Conservation (phyloP, 257 asterid genomes). For the Ophiorrhiza pumila region DNA sequence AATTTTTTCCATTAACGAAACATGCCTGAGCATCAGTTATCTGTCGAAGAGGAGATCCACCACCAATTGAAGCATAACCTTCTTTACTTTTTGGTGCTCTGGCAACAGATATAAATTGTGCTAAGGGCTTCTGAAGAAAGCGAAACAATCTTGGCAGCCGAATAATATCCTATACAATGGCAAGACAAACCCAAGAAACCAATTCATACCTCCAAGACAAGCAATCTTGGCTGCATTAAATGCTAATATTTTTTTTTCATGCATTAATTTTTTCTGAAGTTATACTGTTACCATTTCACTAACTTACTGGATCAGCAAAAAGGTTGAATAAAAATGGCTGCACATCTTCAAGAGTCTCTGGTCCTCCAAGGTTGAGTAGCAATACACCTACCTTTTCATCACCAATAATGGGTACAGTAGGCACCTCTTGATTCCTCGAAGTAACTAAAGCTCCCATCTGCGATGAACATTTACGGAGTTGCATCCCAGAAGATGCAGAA, state of each 20-base stretch:
- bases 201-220: conserved; percentile 9
- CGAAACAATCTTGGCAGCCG: conserved; percentile 92
- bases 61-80: conserved; percentile 98
- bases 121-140: conserved; percentile 94
- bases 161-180: conserved; percentile 71
- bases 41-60: conserved; percentile 98
- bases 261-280: neutral
- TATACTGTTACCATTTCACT: neutral
- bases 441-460: conserved; percentile 52
- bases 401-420: conserved; percentile 43
- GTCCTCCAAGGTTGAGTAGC: conserved; percentile 97
- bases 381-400: conserved; percentile 87
- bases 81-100: conserved; percentile 98
- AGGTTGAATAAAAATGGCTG: conserved; percentile 97
- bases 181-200: conserved; percentile 21
- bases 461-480: conserved; percentile 28
- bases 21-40: conserved; percentile 96
- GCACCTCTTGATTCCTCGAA: conserved; percentile 49
- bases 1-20: conserved; percentile 9
- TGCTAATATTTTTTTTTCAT: conserved; percentile 10
- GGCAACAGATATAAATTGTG: conserved; percentile 85
- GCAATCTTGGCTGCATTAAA: neutral
- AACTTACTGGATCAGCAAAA: conserved; percentile 93
- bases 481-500: conserved; percentile 25
- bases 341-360: conserved; percentile 95